Conservation (phyloP, 176 grass and related monocot species). For the Poa annua region DNA sequence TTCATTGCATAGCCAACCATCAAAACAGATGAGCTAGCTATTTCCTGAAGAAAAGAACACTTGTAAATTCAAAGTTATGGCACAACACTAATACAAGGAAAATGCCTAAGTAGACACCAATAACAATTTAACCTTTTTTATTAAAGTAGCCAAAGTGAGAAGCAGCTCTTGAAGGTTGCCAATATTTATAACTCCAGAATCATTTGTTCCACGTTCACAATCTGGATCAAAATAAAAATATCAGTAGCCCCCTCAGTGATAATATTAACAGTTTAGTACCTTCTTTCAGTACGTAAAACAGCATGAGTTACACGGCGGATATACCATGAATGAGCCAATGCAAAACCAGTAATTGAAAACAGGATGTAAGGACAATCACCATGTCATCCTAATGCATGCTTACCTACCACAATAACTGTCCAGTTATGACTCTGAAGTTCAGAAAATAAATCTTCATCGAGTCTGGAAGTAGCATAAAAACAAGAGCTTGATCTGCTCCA, state of each 20-base stretch:
- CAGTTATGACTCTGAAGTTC: constrained; percentile 60
- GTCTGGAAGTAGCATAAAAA: constrained; percentile 66
- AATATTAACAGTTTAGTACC: neutral
- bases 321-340: constrained; percentile 1
- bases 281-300: constrained; percentile 17
- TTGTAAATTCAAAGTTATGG: constrained; percentile 18
- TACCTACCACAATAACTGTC: constrained; percentile 69
- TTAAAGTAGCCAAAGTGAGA: constrained; percentile 65
- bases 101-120: neutral
- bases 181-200: constrained; percentile 54
- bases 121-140: constrained; percentile 65
- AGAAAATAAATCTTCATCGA: constrained; percentile 52
- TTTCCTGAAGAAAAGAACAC: constrained; percentile 48
- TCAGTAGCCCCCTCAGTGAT: neutral
- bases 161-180: constrained; percentile 68
- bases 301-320: neutral
- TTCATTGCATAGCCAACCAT: constrained; percentile 93
- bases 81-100: neutral
- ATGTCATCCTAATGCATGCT: constrained; percentile 19
- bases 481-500: constrained; percentile 54
- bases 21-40: constrained; percentile 53
- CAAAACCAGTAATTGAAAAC: neutral
- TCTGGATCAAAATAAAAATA: constrained; percentile 50
- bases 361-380: neutral
- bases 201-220: constrained; percentile 23